Percentiles rank a stretch among this genome's conserved stretches.
phyloP scores from a whole-genome alignment of 2,329 filamentous ascomycete species.

The Penicillium sp. region DNA sequence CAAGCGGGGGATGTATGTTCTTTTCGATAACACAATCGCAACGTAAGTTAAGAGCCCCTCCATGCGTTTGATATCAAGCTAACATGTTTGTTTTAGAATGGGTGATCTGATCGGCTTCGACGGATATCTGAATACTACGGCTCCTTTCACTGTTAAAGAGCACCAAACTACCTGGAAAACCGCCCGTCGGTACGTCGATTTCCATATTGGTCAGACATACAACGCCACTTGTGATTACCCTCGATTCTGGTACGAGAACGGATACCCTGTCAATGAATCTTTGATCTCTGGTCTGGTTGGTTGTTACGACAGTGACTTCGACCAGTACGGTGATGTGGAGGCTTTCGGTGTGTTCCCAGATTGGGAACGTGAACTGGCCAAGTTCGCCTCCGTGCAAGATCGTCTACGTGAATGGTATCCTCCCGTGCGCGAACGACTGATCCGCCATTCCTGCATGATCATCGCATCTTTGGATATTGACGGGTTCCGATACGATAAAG shows the following conservation, averaged over 20 bases:
- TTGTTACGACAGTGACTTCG: constrained; percentile 64
- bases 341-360: constrained; percentile 64
- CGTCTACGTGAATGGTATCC: constrained; percentile 65
- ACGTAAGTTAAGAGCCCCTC: constrained; percentile 45
- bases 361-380: constrained; percentile 63
- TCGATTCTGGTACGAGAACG: constrained; percentile 61
- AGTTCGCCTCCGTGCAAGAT: constrained; percentile 68
- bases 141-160: constrained; percentile 57
- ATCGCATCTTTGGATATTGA: constrained; percentile 64
- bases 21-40: constrained; percentile 66
- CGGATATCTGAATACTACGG: constrained; percentile 58
- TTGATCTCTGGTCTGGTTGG: constrained; percentile 51
- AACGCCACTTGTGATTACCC: constrained; percentile 59
- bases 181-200: constrained; percentile 59
- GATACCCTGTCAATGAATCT: constrained; percentile 50
- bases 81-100: constrained; percentile 35
- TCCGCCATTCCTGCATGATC: constrained; percentile 63
- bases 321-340: constrained; percentile 64
- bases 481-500: constrained; percentile 67
- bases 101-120: constrained; percentile 65
- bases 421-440: constrained; percentile 58
- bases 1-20: constrained; percentile 62
- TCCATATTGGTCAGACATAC: constrained; percentile 54
- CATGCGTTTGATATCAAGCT: background rate
- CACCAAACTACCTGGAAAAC: constrained; percentile 59